These are phyloP conservation scores for Penicillium soppii DNA, from an alignment of 495 filamentous ascomycete species.

Conservation along the genomic window DNA sequence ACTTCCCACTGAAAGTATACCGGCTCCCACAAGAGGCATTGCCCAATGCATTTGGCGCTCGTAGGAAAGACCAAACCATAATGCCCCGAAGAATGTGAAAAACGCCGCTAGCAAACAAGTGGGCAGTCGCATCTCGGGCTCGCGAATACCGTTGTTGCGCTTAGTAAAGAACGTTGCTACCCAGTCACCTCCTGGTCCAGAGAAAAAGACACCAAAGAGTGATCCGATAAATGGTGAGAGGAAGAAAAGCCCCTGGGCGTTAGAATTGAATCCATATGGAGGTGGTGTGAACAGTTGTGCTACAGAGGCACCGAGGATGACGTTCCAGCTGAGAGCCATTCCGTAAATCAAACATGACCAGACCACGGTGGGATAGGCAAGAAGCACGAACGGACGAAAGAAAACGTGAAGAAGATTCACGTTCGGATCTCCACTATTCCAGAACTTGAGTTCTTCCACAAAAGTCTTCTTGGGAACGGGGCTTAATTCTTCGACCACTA, in stretches of 20 bases:
- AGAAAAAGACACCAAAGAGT: slow-evolving; percentile 47
- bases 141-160: slow-evolving; percentile 49
- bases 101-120: slow-evolving; percentile 24
- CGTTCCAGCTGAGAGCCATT: slow-evolving; percentile 37
- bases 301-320: slow-evolving; percentile 53
- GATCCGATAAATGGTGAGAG: slow-evolving; percentile 49
- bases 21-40: slow-evolving; percentile 21
- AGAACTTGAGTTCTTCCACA: slow-evolving; percentile 37
- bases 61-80: slow-evolving; percentile 18
- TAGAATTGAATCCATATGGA: slow-evolving; percentile 50
- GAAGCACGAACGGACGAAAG: slow-evolving; percentile 44
- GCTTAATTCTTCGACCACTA: not conserved
- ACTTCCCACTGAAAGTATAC: slow-evolving; percentile 21
- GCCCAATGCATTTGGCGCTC: slow-evolving; percentile 17
- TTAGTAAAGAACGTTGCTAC: slow-evolving; percentile 49
- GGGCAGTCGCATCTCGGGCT: slow-evolving; percentile 55
- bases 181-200: slow-evolving; percentile 47
- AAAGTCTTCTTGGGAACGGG: slow-evolving; percentile 21
- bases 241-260: slow-evolving; percentile 48
- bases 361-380: slow-evolving; percentile 49
- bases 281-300: slow-evolving; percentile 48
- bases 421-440: slow-evolving; percentile 34
- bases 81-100: slow-evolving; percentile 19
- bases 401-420: slow-evolving; percentile 44
- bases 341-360: slow-evolving; percentile 45